Base-by-base conservation (phyloP, 1,284 basidiomycete genomes). In the Thelephora terrestris region DNA sequence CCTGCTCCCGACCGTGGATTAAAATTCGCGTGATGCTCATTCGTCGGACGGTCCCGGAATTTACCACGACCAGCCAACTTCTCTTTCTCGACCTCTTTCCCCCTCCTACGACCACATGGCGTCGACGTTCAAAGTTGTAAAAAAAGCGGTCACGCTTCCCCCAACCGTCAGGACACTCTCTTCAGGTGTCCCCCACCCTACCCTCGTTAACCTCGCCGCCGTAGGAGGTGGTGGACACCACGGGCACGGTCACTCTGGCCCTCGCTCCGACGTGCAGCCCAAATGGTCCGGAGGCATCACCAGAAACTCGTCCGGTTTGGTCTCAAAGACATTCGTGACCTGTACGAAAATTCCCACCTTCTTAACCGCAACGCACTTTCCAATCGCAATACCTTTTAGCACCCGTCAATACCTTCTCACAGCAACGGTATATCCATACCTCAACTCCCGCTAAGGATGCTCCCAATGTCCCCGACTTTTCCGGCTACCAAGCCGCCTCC, bases 401-500 rank as follows among this genome's bases (percentile, higher is more conserved):
- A 40, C 64, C 76, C 45, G 66, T 79, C 29, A 74, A 76, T 25
- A 64, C 72, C 53, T 66, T 70, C 58, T 71, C 73, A 66, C 78
- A 83, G 58, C 81, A 81, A 57, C 87, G 90, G 60, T 70, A 80
- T 47, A 67, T 90, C 42, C 85, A 87, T 63, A 85, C 85, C 55
- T 83, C 87, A 57, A 73, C 76, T 49, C 68, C 71, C 55, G 67
- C 67, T 53, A 77, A 74, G 53, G 79, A 82, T 55, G 80, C 80
- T 23, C 78, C 81, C 47, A 74, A 89, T 55, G 90, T 96, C 21
- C 95, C 96, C 57, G 85, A 98, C 74, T 94, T 89, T 65, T 78
- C 80, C 49, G 69, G 78, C 43, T 98, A 98, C 75, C 81, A 85
- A 58, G 75, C 85, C 46, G 75, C 79, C 62, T 77, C 81, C 55